phyloP scores from a whole-genome alignment of 2,329 filamentous ascomycete genomes.

The Aspergillus novoparasiticus region DNA sequence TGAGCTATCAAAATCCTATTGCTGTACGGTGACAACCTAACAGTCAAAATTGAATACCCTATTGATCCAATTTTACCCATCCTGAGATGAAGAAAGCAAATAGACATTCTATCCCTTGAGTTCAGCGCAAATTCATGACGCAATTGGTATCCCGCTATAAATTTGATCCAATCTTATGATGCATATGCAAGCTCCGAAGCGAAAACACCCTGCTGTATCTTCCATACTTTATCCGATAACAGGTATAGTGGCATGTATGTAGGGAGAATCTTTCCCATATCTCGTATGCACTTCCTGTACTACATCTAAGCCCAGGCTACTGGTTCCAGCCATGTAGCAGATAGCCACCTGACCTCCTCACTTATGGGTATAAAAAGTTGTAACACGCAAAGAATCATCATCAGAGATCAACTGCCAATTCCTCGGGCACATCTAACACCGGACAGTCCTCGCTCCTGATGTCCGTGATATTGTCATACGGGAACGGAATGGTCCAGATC shows the following conservation, averaged over 20 bases:
- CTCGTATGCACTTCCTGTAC: neutral
- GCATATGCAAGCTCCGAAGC: neutral
- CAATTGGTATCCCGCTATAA: neutral
- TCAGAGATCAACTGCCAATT: constrained; percentile 24
- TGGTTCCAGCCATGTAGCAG: neutral
- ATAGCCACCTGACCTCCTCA: neutral
- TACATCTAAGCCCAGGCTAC: neutral
- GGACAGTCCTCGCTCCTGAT: constrained; percentile 30
- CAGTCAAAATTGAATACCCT: neutral
- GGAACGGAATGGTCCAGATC: constrained; percentile 33
- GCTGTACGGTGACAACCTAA: neutral
- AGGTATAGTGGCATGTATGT: neutral
- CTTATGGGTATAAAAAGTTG: neutral
- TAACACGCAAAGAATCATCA: neutral
- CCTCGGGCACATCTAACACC: constrained; percentile 22
- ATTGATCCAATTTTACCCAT: neutral
- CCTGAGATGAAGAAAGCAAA: neutral
- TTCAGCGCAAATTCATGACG: neutral
- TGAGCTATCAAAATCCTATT: neutral
- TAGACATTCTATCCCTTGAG: neutral
- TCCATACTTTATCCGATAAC: neutral
- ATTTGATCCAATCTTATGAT: neutral
- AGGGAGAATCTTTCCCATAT: neutral
- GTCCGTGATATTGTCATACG: constrained; percentile 30
- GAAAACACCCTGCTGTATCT: neutral